Conservation (phyloP, 2,329 filamentous ascomycete species). For the Fusarium palustre region DNA sequence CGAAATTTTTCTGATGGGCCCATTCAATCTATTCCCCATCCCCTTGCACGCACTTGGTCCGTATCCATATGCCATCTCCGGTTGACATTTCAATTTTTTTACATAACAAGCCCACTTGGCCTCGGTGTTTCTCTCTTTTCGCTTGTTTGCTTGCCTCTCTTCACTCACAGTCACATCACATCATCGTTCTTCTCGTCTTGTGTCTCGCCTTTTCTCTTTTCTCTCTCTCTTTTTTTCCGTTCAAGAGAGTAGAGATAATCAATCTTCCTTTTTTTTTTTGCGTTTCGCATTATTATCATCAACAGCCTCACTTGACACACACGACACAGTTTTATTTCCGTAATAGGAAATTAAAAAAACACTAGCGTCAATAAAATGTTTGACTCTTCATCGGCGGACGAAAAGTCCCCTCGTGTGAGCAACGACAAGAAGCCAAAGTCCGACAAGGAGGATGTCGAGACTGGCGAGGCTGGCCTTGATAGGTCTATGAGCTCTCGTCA, state of each 20-base stretch:
- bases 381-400: conserved; percentile 43
- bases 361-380: conserved; percentile 29
- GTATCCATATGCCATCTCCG: conserved; percentile 26
- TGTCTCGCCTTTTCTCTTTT: not conserved
- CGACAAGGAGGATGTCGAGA: conserved; percentile 52
- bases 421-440: conserved; percentile 42
- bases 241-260: conserved; percentile 11
- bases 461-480: conserved; percentile 53
- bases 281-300: conserved; percentile 5
- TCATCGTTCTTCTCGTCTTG: not conserved
- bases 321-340: not conserved
- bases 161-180: conserved; percentile 3
- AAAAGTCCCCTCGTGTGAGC: conserved; percentile 48
- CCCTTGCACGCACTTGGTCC: conserved; percentile 10
- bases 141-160: not conserved
- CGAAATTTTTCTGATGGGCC: conserved; percentile 46
- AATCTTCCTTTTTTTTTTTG: not conserved
- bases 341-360: not conserved
- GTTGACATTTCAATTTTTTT: conserved; percentile 41
- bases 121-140: conserved; percentile 17
- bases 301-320: conserved; percentile 4
- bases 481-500: conserved; percentile 56
- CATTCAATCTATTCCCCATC: conserved; percentile 38
- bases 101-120: conserved; percentile 48
- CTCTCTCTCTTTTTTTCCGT: not conserved